Evolutionary conservation across 352 stramenopile species (phyloP).

Genomic region (Phytophthora kernoviae): DNA sequence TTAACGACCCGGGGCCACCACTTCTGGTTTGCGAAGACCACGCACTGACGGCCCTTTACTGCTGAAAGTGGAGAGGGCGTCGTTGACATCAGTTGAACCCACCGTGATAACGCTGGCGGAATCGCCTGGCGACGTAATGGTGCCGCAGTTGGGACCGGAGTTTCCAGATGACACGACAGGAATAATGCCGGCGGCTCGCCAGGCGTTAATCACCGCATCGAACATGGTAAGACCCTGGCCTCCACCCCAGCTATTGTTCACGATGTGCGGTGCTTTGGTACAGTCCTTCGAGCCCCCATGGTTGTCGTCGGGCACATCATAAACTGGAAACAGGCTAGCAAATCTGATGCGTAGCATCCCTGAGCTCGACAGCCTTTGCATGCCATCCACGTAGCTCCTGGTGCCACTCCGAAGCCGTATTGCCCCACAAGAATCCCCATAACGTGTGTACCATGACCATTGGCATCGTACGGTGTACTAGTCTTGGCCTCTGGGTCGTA

Average conservation of each 20-base stretch:
- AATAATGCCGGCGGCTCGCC: constrained; percentile 58
- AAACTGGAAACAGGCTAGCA: constrained; percentile 67
- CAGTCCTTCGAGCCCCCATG: constrained; percentile 49
- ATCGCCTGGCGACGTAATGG: constrained; percentile 58
- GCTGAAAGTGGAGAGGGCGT: constrained; percentile 51
- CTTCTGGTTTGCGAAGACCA: constrained; percentile 56
- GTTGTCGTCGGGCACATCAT: constrained; percentile 67
- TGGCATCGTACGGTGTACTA: constrained; percentile 47
- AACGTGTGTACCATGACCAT: constrained; percentile 60
- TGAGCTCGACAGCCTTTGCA: constrained; percentile 54
- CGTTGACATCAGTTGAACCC: constrained; percentile 54
- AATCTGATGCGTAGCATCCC: constrained; percentile 47
- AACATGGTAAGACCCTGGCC: constrained; percentile 52
- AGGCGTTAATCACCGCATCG: constrained; percentile 47
- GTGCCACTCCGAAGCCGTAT: constrained; percentile 59
- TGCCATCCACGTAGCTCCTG: constrained; percentile 56
- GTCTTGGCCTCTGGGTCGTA: constrained; percentile 53
- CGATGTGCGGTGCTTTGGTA: constrained; percentile 51
- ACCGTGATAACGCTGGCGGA: constrained; percentile 65
- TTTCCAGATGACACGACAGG: constrained; percentile 65
- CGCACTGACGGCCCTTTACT: constrained; percentile 55
- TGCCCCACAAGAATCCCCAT: constrained; percentile 50
- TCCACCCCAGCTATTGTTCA: constrained; percentile 79
- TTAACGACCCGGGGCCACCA: constrained; percentile 48
- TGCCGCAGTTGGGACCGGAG: constrained; percentile 49